Base-by-base conservation (phyloP, 306 rosid genomes). In the Dryas alaskensis region DNA sequence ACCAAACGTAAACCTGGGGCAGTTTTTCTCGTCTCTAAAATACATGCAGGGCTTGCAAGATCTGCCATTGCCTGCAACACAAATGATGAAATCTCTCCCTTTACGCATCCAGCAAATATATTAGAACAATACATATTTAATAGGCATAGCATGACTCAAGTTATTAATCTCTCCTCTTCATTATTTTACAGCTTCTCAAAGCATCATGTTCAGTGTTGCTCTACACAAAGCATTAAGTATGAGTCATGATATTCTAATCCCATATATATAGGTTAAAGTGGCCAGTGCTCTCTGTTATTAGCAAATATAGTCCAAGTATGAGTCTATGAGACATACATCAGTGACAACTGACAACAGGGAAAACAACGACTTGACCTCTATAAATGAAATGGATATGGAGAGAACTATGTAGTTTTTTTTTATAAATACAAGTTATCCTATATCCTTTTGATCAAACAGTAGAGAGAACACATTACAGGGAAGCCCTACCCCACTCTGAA, bases 11-110 rank as follows among this genome's bases (percentile, higher is more conserved):
- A 81, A 64, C 95, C 89, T 2, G 98, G 97, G 55, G 95, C 96
- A 75, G 97, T 91, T 88, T 94, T 94, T 70, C 98, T 86, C 4
- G 96, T 94, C 84, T 94, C 97, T 84, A 88, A 75, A 1, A 91
- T 76, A 77, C 83, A 71, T 5, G 98, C 97, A 73, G 96, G 97
- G 80, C 44, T 42, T 17, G 98, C 98, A 80, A 90, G 92, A 83
- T 83, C 87, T 51, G 92, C 95, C 97, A 89, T 94, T 87, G 82
- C 89, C 95, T 92, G 76, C 80, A 85, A 73, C 69, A 78, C 61
- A 47, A 11, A 72, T 70, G 70, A 47, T 31, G 2, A 27, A 39
- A n/a, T 43, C 22, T 12, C 14, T 51, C 64, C 55, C 72, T 57
- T 43, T 68, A 42, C 67, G 59, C 13, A 50, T 67, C 13, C 16